Conservation (phyloP, 163 green algal species). For the Chlorella variabilis region DNA sequence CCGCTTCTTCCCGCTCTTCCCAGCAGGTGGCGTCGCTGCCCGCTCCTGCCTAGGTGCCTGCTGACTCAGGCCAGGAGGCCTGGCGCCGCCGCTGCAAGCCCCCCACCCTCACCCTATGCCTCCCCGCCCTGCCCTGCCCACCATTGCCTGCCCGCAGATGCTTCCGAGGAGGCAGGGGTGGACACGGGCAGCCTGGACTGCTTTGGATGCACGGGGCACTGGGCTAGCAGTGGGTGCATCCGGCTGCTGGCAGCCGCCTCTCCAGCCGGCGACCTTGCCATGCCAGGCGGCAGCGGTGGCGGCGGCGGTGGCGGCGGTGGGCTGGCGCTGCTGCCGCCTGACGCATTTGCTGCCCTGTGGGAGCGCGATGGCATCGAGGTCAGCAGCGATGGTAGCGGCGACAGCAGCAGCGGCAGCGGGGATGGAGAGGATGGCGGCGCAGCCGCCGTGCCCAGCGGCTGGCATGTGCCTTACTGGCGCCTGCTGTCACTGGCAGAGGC, state of each 20-base stretch:
- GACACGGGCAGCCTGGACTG: constrained; percentile 32
- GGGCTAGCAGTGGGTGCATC: constrained; percentile 37
- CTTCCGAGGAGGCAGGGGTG: not conserved
- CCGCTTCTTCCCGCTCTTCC: constrained; percentile 27
- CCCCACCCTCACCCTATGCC: too few species aligned
- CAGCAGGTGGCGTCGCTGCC: not conserved
- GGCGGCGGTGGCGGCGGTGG: not conserved
- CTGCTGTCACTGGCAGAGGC: constrained; percentile 20
- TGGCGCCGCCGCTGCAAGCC: too few species aligned
- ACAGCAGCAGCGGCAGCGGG: not conserved
- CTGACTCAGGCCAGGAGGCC: too few species aligned
- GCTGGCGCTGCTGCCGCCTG: constrained; percentile 3
- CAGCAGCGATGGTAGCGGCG: not conserved
- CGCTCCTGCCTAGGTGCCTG: too few species aligned
- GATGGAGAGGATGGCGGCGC: too few species aligned
- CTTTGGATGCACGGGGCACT: constrained; percentile 32
- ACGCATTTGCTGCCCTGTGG: constrained; percentile 22
- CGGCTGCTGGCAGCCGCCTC: not conserved
- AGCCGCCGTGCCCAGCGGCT: not conserved
- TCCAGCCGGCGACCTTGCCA: not conserved
- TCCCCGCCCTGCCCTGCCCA: not conserved
- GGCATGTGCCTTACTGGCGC: constrained; percentile 11
- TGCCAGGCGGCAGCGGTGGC: not conserved
- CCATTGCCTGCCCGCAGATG: constrained; percentile 16
- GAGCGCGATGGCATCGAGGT: not conserved